Evolutionary conservation across 2,329 filamentous ascomycete genomes (phyloP), one percentile per base, ranked within the genome.

Genomic region (Ophiostoma quercus): DNA sequence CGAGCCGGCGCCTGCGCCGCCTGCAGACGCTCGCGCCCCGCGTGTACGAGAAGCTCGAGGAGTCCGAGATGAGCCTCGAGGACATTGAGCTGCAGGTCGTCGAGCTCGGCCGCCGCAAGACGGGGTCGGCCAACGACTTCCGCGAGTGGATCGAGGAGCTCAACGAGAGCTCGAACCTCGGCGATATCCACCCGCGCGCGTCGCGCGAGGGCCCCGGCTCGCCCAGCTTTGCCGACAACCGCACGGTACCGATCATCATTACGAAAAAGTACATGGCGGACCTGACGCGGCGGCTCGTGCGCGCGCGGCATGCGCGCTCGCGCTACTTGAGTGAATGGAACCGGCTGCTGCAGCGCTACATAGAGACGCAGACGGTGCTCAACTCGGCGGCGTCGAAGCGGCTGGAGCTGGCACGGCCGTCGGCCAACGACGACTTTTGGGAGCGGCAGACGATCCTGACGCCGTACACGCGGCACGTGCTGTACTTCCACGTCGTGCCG

Each of bases 101-200:
- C 25, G 91, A 95, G 77, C 83, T 99, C 57, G 88, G 89, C 73
- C 88, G 89, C 73, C 87, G 93, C 74, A 97, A 97, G 81, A 89
- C 87, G 2, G 92, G 91, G 19, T 91, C 88, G 32, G 89, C 92
- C 5, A 82, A 83, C 69, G 86, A 90, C 60, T 95, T 94, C 76
- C 87, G 89, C 74, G 94, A 97, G 74, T 99, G 95, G 95, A 96
- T 99, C 73, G 94, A 98, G 74, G 95, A 99, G 76, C 82, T 99
- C 41, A 89, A 88, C 2, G 94, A 98, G 73, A 87, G 90, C 73
- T 83, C 3, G 82, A 82, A 60, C 82, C 85, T 2, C 80, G 83
- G 68, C 65, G 37, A 47, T 39, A 41, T 41, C 22, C 65, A 22
- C n/a, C 11, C 34, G n/a, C 65, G 65, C 2, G 77, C 79, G 79